phyloP scores from a whole-genome alignment of 441 rosid species.

The Raphanus hybrid region DNA sequence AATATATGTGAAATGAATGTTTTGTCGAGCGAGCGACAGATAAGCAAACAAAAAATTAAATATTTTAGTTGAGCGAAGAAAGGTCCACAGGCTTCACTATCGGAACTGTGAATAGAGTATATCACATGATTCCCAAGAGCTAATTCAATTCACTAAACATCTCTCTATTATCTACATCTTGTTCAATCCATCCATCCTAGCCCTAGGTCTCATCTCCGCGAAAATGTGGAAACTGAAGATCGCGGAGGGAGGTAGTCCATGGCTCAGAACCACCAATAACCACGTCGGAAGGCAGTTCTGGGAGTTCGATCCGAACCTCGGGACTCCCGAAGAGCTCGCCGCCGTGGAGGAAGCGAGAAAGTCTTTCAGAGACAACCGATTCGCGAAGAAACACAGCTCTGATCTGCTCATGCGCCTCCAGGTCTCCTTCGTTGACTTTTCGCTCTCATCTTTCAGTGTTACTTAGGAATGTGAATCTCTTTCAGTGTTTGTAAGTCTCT shows the following conservation, averaged over 20 bases:
- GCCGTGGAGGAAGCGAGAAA: constrained; percentile 61
- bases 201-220: not conserved
- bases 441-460: not conserved
- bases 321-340: constrained; percentile 66
- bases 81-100: too few relatives aligned
- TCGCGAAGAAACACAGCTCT: constrained; percentile 66
- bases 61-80: too few relatives aligned
- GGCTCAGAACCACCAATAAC: constrained; percentile 68
- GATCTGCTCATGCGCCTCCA: constrained; percentile 84
- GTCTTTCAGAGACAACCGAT: constrained; percentile 53
- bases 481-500: too few relatives aligned
- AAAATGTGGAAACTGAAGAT: constrained; percentile 78
- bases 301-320: constrained; percentile 77
- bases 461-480: constrained; percentile 12
- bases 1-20: too few relatives aligned
- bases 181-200: not conserved
- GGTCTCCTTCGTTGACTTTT: constrained; percentile 38
- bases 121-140: too few relatives aligned
- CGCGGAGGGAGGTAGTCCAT: constrained; percentile 75
- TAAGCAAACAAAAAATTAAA: too few relatives aligned
- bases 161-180: too few relatives aligned
- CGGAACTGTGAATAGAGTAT: too few relatives aligned
- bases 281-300: constrained; percentile 77
- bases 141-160: too few relatives aligned
- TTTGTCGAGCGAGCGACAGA: not conserved